Conservation (phyloP, 2,329 filamentous ascomycete species). For the Fonsecaea erecta region DNA sequence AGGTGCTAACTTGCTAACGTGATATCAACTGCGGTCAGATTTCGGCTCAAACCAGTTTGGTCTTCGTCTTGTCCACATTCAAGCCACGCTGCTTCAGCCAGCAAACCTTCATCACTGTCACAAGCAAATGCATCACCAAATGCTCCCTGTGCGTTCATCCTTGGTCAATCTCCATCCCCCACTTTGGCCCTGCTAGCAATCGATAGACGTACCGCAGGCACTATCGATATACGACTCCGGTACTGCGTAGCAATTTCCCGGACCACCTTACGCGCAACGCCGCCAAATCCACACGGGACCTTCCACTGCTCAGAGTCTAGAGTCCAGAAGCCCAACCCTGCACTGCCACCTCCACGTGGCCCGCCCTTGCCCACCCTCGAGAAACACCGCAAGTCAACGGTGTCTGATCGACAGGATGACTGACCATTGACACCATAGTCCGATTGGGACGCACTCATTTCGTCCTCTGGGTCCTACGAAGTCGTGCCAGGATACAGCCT, state of each 20-base stretch:
- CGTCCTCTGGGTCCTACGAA: not conserved
- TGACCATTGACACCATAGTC: not conserved
- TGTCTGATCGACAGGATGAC: conserved; percentile 11
- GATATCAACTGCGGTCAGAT: not conserved
- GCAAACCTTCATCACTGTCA: conserved; percentile 1
- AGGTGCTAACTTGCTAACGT: not conserved
- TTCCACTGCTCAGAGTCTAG: not conserved
- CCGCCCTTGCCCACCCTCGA: not conserved
- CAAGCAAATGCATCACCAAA: not conserved
- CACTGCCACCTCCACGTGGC: conserved; percentile 3
- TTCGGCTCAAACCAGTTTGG: conserved; percentile 1
- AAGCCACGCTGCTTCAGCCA: conserved; percentile 1
- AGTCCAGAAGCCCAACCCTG: not conserved
- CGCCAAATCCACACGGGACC: not conserved
- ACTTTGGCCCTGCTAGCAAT: not conserved
- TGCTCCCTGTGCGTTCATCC: not conserved
- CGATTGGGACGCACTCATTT: not conserved
- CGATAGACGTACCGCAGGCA: not conserved
- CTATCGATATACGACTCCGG: not conserved
- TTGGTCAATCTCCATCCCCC: conserved; percentile 5
- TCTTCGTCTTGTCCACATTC: not conserved
- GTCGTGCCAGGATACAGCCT: not conserved
- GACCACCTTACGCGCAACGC: not conserved
- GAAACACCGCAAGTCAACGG: not conserved
- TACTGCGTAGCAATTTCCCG: not conserved